These are phyloP conservation scores for Malus hybrid DNA, from an alignment of 331 rosid genomes.

Conservation along the genomic window DNA sequence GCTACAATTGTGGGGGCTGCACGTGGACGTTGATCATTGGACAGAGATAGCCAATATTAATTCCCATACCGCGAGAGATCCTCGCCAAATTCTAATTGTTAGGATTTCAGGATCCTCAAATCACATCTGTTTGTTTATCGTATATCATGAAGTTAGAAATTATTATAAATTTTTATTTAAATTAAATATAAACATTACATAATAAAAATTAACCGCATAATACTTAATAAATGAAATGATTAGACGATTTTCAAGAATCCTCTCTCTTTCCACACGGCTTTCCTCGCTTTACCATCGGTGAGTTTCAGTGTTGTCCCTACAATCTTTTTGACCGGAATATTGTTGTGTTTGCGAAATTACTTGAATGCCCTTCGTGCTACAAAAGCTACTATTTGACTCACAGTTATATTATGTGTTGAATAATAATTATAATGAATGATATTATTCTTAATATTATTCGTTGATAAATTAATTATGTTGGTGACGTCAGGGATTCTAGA, in stretches of 20 bases:
- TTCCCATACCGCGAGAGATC: no score
- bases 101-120: no score
- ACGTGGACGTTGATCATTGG: background rate
- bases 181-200: accelerated
- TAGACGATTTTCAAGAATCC: no score
- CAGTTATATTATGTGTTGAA: no score
- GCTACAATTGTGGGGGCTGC: background rate
- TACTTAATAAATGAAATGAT: no score
- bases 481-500: no score
- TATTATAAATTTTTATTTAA: no score
- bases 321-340: background rate
- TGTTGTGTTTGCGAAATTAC: background rate
- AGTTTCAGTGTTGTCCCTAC: background rate
- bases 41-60: no score
- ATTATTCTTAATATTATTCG: no score
- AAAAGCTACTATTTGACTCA: background rate
- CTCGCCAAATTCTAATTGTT: no score
- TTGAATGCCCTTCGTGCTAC: background rate
- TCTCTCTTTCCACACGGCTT: slow-evolving; percentile 1
- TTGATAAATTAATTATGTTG: no score
- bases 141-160: accelerated
- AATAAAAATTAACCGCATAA: accelerated
- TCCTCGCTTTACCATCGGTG: background rate
- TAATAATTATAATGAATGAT: no score
- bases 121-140: accelerated